phyloP scores from a whole-genome alignment of 352 stramenopile genomes.

The Nothophytophthora sp. region DNA sequence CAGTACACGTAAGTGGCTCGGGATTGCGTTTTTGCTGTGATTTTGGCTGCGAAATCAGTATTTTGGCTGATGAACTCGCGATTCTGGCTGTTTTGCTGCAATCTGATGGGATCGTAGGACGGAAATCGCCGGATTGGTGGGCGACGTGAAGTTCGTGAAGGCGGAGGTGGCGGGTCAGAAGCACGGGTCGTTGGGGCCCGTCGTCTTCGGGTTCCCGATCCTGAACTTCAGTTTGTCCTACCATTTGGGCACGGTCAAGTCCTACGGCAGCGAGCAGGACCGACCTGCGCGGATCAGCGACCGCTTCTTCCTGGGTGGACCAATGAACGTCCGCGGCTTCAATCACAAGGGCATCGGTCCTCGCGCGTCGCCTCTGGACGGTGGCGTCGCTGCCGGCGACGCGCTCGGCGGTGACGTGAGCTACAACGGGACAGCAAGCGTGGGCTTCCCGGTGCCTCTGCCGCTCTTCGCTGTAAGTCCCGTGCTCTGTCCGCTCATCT shows the following conservation, averaged over 20 bases:
- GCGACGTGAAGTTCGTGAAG: constrained; percentile 91
- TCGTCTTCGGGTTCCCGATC: constrained; percentile 69
- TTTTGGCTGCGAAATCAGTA: no score
- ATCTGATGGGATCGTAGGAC: constrained; percentile 45
- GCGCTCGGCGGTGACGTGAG: constrained; percentile 88
- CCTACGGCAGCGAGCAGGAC: constrained; percentile 69
- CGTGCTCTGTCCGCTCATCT: neutral
- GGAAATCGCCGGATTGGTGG: constrained; percentile 85
- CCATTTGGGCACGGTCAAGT: constrained; percentile 77
- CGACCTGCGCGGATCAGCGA: constrained; percentile 90
- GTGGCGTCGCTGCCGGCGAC: constrained; percentile 82
- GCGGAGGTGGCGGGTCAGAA: constrained; percentile 84
- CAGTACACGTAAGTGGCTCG: constrained; percentile 67
- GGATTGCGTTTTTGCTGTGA: neutral
- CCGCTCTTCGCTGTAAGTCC: constrained; percentile 78
- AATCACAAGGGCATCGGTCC: constrained; percentile 91
- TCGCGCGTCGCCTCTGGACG: constrained; percentile 84
- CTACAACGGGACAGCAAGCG: constrained; percentile 82
- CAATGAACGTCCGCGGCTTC: constrained; percentile 90
- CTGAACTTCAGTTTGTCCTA: constrained; percentile 85
- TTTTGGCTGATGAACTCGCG: no score
- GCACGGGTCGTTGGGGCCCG: constrained; percentile 67
- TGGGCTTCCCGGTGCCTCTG: constrained; percentile 88
- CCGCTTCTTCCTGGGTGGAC: constrained; percentile 91
- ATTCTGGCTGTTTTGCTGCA: neutral